These are phyloP conservation scores for Phylloporus arenicola DNA, from an alignment of 768 basidiomycete genomes.

Conservation along the genomic window DNA sequence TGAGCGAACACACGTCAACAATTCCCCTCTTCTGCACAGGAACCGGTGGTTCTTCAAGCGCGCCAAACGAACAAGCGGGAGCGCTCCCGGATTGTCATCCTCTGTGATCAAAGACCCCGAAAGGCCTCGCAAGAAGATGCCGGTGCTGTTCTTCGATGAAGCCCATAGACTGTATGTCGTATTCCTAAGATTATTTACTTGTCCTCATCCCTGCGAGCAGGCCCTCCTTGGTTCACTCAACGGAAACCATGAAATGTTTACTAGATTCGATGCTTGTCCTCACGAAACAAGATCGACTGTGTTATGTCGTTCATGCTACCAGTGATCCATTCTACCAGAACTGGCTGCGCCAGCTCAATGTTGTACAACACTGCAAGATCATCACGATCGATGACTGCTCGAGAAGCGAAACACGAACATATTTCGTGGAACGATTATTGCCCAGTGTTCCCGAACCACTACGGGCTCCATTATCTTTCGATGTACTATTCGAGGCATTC, in stretches of 20 bases:
- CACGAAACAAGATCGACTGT: slow-evolving; percentile 82
- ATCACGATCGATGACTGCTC: slow-evolving; percentile 78
- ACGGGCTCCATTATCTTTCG: slow-evolving; percentile 55
- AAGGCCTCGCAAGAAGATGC: slow-evolving; percentile 57
- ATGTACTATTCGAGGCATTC: slow-evolving; percentile 69
- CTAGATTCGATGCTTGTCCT: slow-evolving; percentile 83
- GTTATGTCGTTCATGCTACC: slow-evolving; percentile 77
- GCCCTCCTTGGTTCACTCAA: slow-evolving; percentile 69
- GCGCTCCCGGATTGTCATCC: slow-evolving; percentile 31
- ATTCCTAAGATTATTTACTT: background rate
- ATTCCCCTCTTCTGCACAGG: slow-evolving; percentile 25
- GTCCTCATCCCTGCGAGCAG: slow-evolving; percentile 32
- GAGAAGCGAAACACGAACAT: slow-evolving; percentile 62
- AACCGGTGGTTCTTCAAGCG: slow-evolving; percentile 28
- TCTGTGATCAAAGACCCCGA: slow-evolving; percentile 28
- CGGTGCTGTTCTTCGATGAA: slow-evolving; percentile 81
- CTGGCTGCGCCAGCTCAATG: slow-evolving; percentile 73
- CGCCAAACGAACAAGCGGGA: slow-evolving; percentile 20
- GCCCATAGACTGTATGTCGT: slow-evolving; percentile 69
- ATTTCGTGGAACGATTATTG: slow-evolving; percentile 58
- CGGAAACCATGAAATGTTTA: slow-evolving; percentile 77
- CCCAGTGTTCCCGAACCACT: slow-evolving; percentile 67
- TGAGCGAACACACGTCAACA: slow-evolving; percentile 40
- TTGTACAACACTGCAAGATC: slow-evolving; percentile 83
- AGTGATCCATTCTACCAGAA: slow-evolving; percentile 84